These are phyloP conservation scores for Metschnikowia kunwiensis DNA, from an alignment of 805 yeast genomes.

Conservation along the genomic window DNA sequence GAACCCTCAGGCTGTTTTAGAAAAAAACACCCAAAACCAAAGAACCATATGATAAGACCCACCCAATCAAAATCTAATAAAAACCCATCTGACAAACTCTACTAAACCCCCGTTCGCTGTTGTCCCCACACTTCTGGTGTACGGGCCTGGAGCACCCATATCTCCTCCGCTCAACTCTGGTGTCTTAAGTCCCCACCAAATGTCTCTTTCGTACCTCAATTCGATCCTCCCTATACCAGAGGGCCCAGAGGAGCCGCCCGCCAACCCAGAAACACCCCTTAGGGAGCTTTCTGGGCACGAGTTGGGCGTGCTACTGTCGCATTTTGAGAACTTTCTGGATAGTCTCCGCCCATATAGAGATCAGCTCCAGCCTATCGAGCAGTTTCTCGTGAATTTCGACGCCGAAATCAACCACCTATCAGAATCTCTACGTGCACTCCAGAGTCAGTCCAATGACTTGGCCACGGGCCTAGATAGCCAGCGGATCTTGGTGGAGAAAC, in stretches of 20 bases:
- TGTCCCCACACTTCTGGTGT: too few species aligned
- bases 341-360: constrained; percentile 12
- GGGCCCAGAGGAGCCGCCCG: neutral
- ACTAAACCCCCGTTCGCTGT: too few species aligned
- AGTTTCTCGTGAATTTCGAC: constrained; percentile 55
- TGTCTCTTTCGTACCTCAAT: constrained; percentile 19
- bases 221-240: constrained; percentile 14
- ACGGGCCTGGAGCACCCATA: constrained; percentile 1
- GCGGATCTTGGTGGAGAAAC: constrained; percentile 33
- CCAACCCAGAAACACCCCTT: neutral
- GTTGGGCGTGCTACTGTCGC: constrained; percentile 17
- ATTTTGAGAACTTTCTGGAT: constrained; percentile 14
- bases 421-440: constrained; percentile 30
- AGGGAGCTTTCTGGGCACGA: constrained; percentile 16
- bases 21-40: too few species aligned
- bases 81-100: too few species aligned
- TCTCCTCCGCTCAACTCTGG: neutral
- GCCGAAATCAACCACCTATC: constrained; percentile 40
- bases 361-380: constrained; percentile 49
- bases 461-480: constrained; percentile 28
- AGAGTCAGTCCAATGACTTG: constrained; percentile 32
- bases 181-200: neutral
- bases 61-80: too few species aligned
- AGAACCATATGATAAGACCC: too few species aligned
- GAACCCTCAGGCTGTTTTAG: too few species aligned